phyloP scores from a whole-genome alignment of 140 eudicot species.

The Bidens hawaiensis region DNA sequence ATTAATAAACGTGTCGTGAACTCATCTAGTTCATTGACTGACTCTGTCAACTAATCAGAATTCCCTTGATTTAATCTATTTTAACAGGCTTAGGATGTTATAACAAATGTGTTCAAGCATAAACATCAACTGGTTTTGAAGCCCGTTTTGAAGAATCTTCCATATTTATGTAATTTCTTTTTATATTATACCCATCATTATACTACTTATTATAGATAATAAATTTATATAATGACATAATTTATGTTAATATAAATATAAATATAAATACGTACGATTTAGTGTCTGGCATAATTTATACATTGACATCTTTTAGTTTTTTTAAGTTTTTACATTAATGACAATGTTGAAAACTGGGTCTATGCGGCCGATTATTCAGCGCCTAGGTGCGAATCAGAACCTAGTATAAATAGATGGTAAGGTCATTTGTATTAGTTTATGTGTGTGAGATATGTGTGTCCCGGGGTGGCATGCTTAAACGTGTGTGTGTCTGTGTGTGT shows the following conservation, averaged over 20 bases:
- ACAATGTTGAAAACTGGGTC: too few species aligned
- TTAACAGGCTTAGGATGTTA: slow-evolving; percentile 16
- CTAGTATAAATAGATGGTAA: too few species aligned
- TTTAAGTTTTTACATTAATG: too few species aligned
- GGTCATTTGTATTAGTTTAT: too few species aligned
- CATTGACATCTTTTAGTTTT: too few species aligned
- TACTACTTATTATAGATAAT: not conserved
- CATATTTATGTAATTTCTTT: not conserved
- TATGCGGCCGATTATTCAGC: too few species aligned
- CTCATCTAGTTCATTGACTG: not conserved
- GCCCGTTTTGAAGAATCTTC: not conserved
- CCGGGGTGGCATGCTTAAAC: too few species aligned
- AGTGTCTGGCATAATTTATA: too few species aligned
- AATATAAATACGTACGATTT: too few species aligned
- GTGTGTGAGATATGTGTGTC: too few species aligned
- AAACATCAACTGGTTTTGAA: slow-evolving; percentile 1
- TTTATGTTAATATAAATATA: not conserved
- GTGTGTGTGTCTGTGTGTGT: too few species aligned
- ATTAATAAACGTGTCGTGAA: not conserved
- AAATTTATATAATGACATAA: not conserved
- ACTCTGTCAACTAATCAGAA: not conserved
- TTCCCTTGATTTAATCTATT: slow-evolving; percentile 1
- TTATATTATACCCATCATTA: not conserved
- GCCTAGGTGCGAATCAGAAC: too few species aligned
- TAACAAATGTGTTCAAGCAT: slow-evolving; percentile 11